These are phyloP conservation scores for Colletotrichum limetticola DNA, from an alignment of 2,329 filamentous ascomycete species.

Conservation along the genomic window DNA sequence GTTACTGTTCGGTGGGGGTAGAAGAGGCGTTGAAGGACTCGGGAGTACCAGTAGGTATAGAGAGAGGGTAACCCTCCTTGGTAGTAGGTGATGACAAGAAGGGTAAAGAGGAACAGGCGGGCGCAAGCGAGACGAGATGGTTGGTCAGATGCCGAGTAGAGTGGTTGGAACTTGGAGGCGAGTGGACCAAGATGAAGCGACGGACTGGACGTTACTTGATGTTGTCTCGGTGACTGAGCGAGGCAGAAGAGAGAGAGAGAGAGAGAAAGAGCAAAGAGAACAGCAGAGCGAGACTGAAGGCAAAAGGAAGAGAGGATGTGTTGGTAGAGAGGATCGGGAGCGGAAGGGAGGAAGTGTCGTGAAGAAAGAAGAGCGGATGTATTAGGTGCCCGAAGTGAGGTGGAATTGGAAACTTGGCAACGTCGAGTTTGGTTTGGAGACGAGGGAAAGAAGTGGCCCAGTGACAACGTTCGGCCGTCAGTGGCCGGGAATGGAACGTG, in stretches of 20 bases:
- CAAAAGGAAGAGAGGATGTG: not conserved
- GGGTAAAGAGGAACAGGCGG: slow-evolving; percentile 29
- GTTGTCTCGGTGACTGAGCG: not conserved
- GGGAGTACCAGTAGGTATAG: not conserved
- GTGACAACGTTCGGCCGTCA: not conserved
- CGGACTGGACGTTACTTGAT: slow-evolving; percentile 16
- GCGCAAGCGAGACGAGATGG: slow-evolving; percentile 16
- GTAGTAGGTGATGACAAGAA: slow-evolving; percentile 8
- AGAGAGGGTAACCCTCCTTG: slow-evolving; percentile 5
- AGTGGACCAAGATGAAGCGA: slow-evolving; percentile 20
- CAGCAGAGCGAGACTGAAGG: not conserved
- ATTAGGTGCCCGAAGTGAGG: too few relatives aligned
- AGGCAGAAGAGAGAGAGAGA: not conserved
- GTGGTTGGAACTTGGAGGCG: slow-evolving; percentile 14
- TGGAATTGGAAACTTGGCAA: not conserved
- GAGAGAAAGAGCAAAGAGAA: not conserved
- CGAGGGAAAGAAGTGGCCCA: not conserved
- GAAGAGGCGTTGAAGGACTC: not conserved
- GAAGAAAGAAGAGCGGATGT: not conserved
- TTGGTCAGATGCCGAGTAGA: slow-evolving; percentile 7
- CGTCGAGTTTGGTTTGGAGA: not conserved
- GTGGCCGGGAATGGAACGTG: not conserved
- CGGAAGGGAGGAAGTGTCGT: not conserved
- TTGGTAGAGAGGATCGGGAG: not conserved
- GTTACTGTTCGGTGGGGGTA: not conserved